Conservation (phyloP, 768 basidiomycete species). For the Amanita rimosa region DNA sequence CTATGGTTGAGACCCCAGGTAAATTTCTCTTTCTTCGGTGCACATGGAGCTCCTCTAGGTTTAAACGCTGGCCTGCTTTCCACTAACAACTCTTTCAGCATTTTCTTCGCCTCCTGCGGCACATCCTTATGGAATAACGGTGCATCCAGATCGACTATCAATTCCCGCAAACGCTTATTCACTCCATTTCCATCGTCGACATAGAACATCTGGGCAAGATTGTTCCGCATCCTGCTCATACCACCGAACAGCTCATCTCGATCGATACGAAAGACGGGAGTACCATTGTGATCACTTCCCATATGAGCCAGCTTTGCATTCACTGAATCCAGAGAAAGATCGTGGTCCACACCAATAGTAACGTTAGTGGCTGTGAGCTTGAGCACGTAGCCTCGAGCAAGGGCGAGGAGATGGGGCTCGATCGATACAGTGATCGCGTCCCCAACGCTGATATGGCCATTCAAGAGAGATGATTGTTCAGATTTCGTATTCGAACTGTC, state of each 20-base stretch:
- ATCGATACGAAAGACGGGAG: conserved; percentile 72
- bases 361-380: no score
- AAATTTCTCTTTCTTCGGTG: conserved; percentile 15
- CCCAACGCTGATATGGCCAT: conserved; percentile 25
- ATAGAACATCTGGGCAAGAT: conserved; percentile 84
- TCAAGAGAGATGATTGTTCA: not conserved
- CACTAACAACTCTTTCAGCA: conserved; percentile 3
- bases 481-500: not conserved
- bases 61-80: not conserved
- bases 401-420: no score
- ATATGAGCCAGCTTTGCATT: no score
- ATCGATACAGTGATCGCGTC: no score
- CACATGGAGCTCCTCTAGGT: conserved; percentile 9
- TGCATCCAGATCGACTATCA: conserved; percentile 71
- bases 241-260: conserved; percentile 86
- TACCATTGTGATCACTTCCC: not conserved
- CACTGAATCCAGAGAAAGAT: no score
- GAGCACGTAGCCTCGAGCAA: no score
- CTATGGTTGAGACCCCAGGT: conserved; percentile 45
- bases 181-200: conserved; percentile 32
- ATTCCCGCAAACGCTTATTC: conserved; percentile 50
- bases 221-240: conserved; percentile 82
- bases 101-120: not conserved
- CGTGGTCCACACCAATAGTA: no score
- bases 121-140: conserved; percentile 41